These are phyloP conservation scores for Durio zibethinus DNA, from an alignment of 345 rosid genomes.

Conservation along the genomic window DNA sequence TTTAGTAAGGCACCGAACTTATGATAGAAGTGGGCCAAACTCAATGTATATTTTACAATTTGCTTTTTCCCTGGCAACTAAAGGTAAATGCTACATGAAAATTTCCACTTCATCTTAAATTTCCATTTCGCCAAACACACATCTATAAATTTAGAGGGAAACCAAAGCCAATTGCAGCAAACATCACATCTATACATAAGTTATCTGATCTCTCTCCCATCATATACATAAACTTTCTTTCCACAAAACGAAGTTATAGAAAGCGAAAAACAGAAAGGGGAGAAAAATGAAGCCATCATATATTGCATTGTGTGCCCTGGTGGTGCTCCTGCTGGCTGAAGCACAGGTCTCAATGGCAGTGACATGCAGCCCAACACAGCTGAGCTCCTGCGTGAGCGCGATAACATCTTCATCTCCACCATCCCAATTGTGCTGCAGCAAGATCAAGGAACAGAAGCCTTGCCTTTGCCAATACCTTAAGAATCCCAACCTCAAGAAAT, in stretches of 20 bases:
- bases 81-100: slow-evolving; percentile 10
- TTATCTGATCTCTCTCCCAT: not conserved
- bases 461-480: slow-evolving; percentile 83
- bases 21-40: slow-evolving; percentile 3
- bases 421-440: slow-evolving; percentile 61
- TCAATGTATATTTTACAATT: not conserved
- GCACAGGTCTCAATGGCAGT: slow-evolving; percentile 51
- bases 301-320: slow-evolving; percentile 33
- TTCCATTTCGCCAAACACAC: slow-evolving; percentile 15
- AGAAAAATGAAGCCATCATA: slow-evolving; percentile 42
- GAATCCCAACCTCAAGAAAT: slow-evolving; percentile 66
- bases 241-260: not conserved
- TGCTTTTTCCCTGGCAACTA: too few relatives aligned
- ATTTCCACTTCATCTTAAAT: not conserved
- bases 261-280: not conserved
- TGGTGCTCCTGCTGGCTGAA: slow-evolving; percentile 46
- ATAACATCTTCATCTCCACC: slow-evolving; percentile 72
- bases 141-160: slow-evolving; percentile 55
- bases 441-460: slow-evolving; percentile 81
- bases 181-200: not conserved
- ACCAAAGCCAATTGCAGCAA: slow-evolving; percentile 13
- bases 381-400: slow-evolving; percentile 80
- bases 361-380: slow-evolving; percentile 71
- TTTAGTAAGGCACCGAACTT: not conserved
- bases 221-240: not conserved